These are phyloP conservation scores for Cucurbita ficifolia DNA, from an alignment of 306 rosid species.

Conservation along the genomic window DNA sequence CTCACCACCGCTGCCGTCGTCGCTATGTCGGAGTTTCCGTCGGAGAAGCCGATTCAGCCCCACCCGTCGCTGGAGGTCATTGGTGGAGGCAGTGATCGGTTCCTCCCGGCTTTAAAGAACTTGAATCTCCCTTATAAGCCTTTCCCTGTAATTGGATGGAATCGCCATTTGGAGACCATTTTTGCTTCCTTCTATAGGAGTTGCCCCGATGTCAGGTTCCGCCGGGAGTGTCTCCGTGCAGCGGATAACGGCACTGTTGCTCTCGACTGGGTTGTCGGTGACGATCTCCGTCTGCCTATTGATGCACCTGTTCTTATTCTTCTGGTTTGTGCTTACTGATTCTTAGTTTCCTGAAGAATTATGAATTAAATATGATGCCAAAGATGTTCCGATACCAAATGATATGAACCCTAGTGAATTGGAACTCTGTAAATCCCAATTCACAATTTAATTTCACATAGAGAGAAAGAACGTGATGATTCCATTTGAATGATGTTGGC, in stretches of 20 bases:
- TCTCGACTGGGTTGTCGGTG: constrained; percentile 77
- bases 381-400: neutral
- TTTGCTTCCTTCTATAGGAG: constrained; percentile 63
- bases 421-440: neutral
- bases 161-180: constrained; percentile 73
- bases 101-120: constrained; percentile 33
- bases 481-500: neutral
- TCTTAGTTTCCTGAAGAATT: neutral
- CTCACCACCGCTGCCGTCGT: constrained; percentile 12
- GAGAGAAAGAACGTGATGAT: neutral
- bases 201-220: constrained; percentile 39
- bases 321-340: constrained; percentile 37
- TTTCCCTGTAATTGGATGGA: constrained; percentile 39
- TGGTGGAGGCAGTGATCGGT: constrained; percentile 40
- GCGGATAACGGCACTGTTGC: constrained; percentile 58
- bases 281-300: constrained; percentile 25
- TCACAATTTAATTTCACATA: neutral
- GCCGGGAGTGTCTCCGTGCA: constrained; percentile 57
- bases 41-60: neutral
- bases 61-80: constrained; percentile 51
- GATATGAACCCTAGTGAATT: neutral
- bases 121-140: constrained; percentile 36
- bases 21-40: constrained; percentile 12
- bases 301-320: constrained; percentile 65
- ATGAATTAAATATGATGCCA: neutral